Evolutionary conservation across 2,329 filamentous ascomycete genomes (phyloP).

Genomic region (Pseudogymnoascus sp.): DNA sequence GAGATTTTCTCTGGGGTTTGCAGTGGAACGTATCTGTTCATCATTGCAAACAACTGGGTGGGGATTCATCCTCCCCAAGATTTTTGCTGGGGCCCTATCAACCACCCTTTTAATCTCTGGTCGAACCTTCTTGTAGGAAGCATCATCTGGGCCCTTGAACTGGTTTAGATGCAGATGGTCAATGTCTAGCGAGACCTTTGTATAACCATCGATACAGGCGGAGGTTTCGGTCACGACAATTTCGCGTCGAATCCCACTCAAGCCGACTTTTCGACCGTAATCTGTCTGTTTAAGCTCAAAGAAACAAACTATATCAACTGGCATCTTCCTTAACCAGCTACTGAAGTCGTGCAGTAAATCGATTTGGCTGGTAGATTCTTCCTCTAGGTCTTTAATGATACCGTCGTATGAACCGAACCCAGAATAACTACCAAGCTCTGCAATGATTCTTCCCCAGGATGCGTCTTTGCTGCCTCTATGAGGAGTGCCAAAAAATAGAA

Average conservation of each 20-base stretch:
- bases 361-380: background rate
- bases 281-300: background rate
- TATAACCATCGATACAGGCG: background rate
- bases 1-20: background rate
- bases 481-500: background rate
- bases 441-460: background rate
- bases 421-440: background rate
- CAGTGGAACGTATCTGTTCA: background rate
- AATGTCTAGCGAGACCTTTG: background rate
- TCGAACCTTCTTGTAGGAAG: background rate
- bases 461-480: background rate
- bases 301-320: background rate
- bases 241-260: background rate
- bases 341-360: background rate
- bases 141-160: background rate
- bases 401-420: background rate
- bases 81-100: background rate
- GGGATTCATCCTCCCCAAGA: background rate
- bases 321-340: background rate
- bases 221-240: background rate
- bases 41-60: background rate
- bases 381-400: constrained; percentile 7
- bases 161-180: background rate
- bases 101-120: background rate
- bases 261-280: background rate